Base-by-base conservation (phyloP, 805 yeast species). In the Teunomyces barrocoloradensis region DNA sequence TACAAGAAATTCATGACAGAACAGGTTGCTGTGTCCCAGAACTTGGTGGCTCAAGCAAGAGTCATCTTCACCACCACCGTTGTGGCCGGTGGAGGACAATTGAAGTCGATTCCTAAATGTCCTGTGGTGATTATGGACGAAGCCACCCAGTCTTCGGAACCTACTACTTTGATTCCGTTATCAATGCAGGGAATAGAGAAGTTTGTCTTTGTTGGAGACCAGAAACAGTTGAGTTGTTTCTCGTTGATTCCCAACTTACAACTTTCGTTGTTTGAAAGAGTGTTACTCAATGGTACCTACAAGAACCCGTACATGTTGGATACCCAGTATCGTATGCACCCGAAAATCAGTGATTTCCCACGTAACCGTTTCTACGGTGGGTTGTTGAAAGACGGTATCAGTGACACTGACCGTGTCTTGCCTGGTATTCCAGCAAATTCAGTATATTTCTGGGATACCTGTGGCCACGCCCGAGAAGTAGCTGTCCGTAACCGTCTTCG, bases 61-160 rank as follows among this genome's bases (percentile, higher is more conserved):
- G 85, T 85, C 18, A 81, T 85, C 17, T 81, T 85, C 60, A 81
- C 90, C 1, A 85, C 91, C 1, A 81, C 87, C 2, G 87, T 84
- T 34, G 83, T 82, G 33, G 84, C 88, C 6, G 89, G 89, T 44
- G 87, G 87, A 2, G 75, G 80, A 37, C 81, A 78, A 54, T 65
- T 85, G 53, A 83, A 82, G 54, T 70, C 77, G 11, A 67, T 84
- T 7, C 69, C 73, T 33, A 77, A 73, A 53, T 61, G 78, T 52
- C 89, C 89, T 1, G 82, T 82, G 2, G 86, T 85, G 5, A 84
- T 85, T 28, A 82, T 85, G 86, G 91, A 85, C 68, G 91, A 85
- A 65, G 79, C 88, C 3, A 85, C 90, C 0, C 90, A 85, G 55
- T 82, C 90, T 0, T 81, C 89, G 0, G 92, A 85, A 53, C 86